phyloP scores from a whole-genome alignment of 2,329 filamentous ascomycete genomes.

The Lecanicillium sp. region DNA sequence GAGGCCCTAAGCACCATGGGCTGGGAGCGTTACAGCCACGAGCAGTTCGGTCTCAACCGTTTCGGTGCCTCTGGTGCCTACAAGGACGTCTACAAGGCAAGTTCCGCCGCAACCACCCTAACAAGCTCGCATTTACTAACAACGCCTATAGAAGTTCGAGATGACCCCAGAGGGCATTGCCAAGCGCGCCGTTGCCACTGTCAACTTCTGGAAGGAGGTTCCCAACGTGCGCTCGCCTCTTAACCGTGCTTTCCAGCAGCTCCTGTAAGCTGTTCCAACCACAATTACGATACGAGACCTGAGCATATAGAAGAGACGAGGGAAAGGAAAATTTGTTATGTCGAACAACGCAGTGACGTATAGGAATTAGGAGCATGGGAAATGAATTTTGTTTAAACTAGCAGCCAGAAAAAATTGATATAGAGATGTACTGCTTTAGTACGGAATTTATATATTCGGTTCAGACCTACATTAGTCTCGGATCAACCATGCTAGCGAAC shows the following conservation, averaged over 20 bases:
- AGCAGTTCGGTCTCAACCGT: conserved; percentile 98
- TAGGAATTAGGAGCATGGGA: too few species aligned
- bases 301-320: not conserved
- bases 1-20: conserved; percentile 97
- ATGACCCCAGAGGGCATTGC: conserved; percentile 95
- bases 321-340: too few species aligned
- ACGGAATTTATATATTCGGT: too few species aligned
- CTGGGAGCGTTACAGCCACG: conserved; percentile 98
- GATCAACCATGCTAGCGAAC: too few species aligned
- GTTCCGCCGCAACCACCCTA: conserved; percentile 18
- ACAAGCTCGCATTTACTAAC: conserved; percentile 23
- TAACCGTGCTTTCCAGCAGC: conserved; percentile 96
- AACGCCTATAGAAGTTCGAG: conserved; percentile 76
- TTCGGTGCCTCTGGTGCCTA: conserved; percentile 97
- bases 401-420: too few species aligned
- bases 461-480: too few species aligned
- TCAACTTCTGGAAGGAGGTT: conserved; percentile 95
- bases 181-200: conserved; percentile 86
- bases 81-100: conserved; percentile 91
- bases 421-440: too few species aligned
- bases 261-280: conserved; percentile 56
- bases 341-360: too few species aligned
- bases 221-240: conserved; percentile 86
- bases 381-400: too few species aligned
- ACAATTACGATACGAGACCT: too few species aligned